Conservation (phyloP, 75 land plant species). For the Picea glauca region DNA sequence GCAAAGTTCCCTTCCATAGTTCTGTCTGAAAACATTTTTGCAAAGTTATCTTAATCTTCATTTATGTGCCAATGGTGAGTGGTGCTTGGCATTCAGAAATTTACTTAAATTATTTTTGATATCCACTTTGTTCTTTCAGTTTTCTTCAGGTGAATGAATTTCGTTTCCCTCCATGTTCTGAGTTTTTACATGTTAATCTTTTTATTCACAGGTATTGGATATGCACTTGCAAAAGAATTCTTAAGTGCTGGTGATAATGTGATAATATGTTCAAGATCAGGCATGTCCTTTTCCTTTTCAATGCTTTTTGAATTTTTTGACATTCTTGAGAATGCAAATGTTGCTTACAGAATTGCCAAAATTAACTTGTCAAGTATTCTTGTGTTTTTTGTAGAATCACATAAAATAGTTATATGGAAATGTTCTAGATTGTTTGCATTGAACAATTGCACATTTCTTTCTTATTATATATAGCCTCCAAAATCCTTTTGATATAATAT, state of each 20-base stretch:
- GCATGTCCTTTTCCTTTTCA: slow-evolving; percentile 20
- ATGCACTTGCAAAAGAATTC: slow-evolving; percentile 87
- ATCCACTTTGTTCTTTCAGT: neutral
- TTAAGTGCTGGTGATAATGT: slow-evolving; percentile 87
- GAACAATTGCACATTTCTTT: neutral
- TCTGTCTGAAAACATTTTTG: neutral
- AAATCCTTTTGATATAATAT: neutral
- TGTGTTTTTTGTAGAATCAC: neutral
- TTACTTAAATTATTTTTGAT: neutral
- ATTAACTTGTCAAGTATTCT: neutral
- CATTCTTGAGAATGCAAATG: neutral
- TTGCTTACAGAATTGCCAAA: neutral
- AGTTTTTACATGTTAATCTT: neutral
- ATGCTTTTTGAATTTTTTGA: neutral
- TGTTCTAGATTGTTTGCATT: neutral
- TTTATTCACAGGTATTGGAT: slow-evolving; percentile 69
- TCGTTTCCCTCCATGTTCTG: neutral
- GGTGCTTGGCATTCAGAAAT: neutral
- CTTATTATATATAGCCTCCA: neutral
- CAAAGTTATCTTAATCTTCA: neutral
- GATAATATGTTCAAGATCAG: slow-evolving; percentile 92
- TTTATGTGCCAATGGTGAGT: neutral
- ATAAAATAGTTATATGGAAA: neutral
- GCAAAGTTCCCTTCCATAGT: neutral
- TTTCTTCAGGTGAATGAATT: neutral